phyloP scores from a whole-genome alignment of 1,139 yeast species.

The Magnusiomyces fungicola region DNA sequence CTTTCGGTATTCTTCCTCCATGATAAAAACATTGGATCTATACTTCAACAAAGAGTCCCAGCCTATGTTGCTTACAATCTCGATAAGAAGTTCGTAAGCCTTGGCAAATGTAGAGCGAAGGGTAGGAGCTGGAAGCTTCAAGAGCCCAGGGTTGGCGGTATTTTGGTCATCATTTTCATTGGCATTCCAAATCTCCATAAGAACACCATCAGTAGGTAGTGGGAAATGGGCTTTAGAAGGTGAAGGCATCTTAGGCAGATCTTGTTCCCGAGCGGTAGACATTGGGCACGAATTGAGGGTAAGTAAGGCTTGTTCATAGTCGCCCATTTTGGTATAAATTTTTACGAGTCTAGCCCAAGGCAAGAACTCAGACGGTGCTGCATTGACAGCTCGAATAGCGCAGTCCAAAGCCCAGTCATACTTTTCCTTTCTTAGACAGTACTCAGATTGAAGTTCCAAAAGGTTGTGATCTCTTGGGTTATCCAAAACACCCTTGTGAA shows the following conservation, averaged over 20 bases:
- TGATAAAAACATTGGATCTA: constrained; percentile 81
- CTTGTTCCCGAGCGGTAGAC: constrained; percentile 63
- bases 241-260: constrained; percentile 46
- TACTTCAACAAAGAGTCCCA: constrained; percentile 82
- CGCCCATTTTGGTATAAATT: constrained; percentile 62
- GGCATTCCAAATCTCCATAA: constrained; percentile 44
- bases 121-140: constrained; percentile 57
- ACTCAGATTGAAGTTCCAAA: constrained; percentile 58
- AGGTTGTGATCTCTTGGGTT: constrained; percentile 49
- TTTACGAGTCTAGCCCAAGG: constrained; percentile 75
- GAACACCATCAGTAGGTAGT: constrained; percentile 65
- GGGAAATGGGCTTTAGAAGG: constrained; percentile 69
- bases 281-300: constrained; percentile 90
- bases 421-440: constrained; percentile 57
- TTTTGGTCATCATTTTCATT: constrained; percentile 38
- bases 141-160: constrained; percentile 33
- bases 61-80: constrained; percentile 62
- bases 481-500: constrained; percentile 52
- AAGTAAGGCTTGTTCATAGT: constrained; percentile 68
- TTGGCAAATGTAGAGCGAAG: constrained; percentile 71
- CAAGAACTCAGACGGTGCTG: constrained; percentile 78
- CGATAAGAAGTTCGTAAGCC: constrained; percentile 73
- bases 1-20: constrained; percentile 78
- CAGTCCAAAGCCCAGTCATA: constrained; percentile 66
- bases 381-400: constrained; percentile 67